phyloP scores from a whole-genome alignment of 257 asterid species.

The Fraxinus excelsior region DNA sequence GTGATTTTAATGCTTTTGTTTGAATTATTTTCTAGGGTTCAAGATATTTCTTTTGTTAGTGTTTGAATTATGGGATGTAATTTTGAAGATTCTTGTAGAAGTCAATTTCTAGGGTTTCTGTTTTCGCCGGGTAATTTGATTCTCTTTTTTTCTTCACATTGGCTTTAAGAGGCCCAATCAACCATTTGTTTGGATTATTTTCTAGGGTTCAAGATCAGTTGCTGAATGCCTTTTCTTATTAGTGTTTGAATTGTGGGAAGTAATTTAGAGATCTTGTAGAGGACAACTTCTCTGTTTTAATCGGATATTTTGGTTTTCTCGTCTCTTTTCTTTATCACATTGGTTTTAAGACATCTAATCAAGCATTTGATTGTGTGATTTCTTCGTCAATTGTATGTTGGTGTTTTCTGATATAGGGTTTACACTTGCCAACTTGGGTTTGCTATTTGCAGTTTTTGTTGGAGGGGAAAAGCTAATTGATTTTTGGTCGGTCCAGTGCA shows the following conservation, averaged over 20 bases:
- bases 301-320: not conserved
- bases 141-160: not conserved
- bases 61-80: constrained; percentile 12
- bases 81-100: not conserved
- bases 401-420: not conserved
- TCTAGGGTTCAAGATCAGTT: not conserved
- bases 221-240: not conserved
- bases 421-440: not conserved
- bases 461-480: constrained; percentile 15
- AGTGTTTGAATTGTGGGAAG: not conserved
- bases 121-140: not conserved
- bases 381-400: not conserved
- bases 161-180: not conserved
- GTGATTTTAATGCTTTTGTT: constrained; percentile 5
- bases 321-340: not conserved
- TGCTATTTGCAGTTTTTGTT: constrained; percentile 21
- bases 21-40: not conserved
- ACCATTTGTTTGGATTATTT: not conserved
- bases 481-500: constrained; percentile 21
- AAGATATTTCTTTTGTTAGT: not conserved
- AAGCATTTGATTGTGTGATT: not conserved
- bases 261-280: too few species aligned
- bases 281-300: too few species aligned
- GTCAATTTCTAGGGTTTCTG: constrained; percentile 3
- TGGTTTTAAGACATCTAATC: not conserved